These are phyloP conservation scores for Zygosaccharomyces pseudobailii DNA, from an alignment of 1,139 yeast species.

Conservation along the genomic window DNA sequence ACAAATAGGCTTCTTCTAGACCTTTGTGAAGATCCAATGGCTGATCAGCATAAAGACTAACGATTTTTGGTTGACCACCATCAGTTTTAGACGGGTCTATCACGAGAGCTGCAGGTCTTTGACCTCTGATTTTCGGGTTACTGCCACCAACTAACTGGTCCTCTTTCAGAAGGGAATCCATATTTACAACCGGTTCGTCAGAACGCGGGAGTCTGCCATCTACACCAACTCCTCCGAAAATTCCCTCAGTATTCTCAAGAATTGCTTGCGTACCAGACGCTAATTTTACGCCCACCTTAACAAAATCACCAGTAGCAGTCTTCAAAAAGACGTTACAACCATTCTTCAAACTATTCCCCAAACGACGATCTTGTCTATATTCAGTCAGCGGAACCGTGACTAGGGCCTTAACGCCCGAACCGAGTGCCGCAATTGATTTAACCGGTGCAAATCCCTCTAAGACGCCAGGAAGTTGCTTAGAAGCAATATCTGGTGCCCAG, in stretches of 20 bases:
- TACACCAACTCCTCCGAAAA: constrained; percentile 30
- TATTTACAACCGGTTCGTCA: constrained; percentile 18
- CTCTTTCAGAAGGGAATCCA: constrained; percentile 23
- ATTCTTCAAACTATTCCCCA: constrained; percentile 66
- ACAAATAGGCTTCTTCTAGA: constrained; percentile 61
- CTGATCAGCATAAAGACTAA: constrained; percentile 81
- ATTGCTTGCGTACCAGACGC: constrained; percentile 87
- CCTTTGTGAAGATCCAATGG: constrained; percentile 73
- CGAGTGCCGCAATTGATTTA: constrained; percentile 69
- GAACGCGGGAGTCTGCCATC: constrained; percentile 16
- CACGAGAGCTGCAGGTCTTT: constrained; percentile 25
- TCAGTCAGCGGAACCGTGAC: constrained; percentile 71
- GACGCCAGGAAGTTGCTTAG: constrained; percentile 73
- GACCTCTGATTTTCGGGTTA: constrained; percentile 24
- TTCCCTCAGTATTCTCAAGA: constrained; percentile 70
- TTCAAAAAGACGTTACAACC: constrained; percentile 76
- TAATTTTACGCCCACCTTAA: constrained; percentile 76
- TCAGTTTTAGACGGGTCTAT: constrained; percentile 29
- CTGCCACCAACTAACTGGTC: constrained; percentile 33
- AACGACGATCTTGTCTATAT: constrained; percentile 65
- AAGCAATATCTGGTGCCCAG: constrained; percentile 85
- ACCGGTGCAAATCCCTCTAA: constrained; percentile 82
- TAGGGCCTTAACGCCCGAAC: constrained; percentile 71
- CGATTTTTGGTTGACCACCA: constrained; percentile 45
- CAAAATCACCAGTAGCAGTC: constrained; percentile 74